These are phyloP conservation scores for Seiridium cupressi DNA, from an alignment of 2,329 filamentous ascomycete species.

Conservation along the genomic window DNA sequence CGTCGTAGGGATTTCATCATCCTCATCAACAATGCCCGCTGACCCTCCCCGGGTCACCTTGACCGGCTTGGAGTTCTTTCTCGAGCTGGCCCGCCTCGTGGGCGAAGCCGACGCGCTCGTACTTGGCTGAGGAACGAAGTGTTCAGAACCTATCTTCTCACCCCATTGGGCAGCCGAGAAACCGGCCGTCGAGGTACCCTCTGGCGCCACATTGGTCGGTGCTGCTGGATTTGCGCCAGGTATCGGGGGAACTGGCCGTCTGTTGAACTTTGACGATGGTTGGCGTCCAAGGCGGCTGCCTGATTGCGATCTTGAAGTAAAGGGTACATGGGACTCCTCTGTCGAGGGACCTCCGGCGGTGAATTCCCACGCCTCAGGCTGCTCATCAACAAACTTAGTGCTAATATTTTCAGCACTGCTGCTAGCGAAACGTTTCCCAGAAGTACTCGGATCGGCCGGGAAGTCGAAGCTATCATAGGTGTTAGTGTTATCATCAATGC, in stretches of 20 bases:
- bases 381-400: constrained; percentile 56
- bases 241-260: constrained; percentile 12
- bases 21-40: constrained; percentile 44
- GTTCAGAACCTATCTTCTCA: constrained; percentile 52
- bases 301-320: constrained; percentile 36
- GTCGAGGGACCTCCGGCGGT: constrained; percentile 42
- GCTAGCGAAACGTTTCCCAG: constrained; percentile 42
- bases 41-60: constrained; percentile 48
- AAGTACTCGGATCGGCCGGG: constrained; percentile 36
- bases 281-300: constrained; percentile 38
- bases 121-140: constrained; percentile 47
- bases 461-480: constrained; percentile 49
- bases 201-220: constrained; percentile 18
- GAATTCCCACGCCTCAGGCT: constrained; percentile 46
- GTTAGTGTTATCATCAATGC: constrained; percentile 28
- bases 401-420: constrained; percentile 60
- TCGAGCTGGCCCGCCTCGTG: constrained; percentile 48
- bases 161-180: constrained; percentile 56
- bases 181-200: constrained; percentile 23
- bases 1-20: constrained; percentile 37
- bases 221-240: constrained; percentile 18
- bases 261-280: constrained; percentile 27
- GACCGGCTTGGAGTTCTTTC: constrained; percentile 56
- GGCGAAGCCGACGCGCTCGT: constrained; percentile 41
- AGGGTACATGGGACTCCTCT: constrained; percentile 24